phyloP scores from a whole-genome alignment of 768 basidiomycete genomes.

The Collybiopsis confluens region DNA sequence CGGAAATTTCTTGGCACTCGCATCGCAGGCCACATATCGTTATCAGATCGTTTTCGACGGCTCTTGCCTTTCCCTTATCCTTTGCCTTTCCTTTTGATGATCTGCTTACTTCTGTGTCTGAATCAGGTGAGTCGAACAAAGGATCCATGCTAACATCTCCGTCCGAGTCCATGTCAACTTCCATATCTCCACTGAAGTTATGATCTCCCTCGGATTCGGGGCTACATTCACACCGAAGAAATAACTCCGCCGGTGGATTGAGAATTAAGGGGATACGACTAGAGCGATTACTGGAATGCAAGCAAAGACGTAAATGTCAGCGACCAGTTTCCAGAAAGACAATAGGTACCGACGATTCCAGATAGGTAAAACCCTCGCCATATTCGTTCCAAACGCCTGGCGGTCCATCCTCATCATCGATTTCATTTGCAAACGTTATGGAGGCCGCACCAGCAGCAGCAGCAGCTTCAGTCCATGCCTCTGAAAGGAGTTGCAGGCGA shows the following conservation, averaged over 20 bases:
- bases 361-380: conserved; percentile 33
- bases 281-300: too few species aligned
- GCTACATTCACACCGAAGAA: too few species aligned
- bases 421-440: conserved; percentile 32
- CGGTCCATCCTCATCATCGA: conserved; percentile 44
- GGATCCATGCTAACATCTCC: not conserved
- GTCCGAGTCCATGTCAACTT: not conserved
- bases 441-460: conserved; percentile 22
- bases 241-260: too few species aligned
- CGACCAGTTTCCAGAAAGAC: not conserved
- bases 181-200: not conserved
- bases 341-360: not conserved
- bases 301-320: too few species aligned
- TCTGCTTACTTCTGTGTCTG: not conserved
- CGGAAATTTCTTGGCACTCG: conserved; percentile 44
- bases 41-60: not conserved
- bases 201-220: too few species aligned
- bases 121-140: not conserved
- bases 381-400: conserved; percentile 53
- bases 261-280: too few species aligned
- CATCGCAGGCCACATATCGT: conserved; percentile 31
- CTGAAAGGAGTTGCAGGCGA: conserved; percentile 20
- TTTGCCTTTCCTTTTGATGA: not conserved
- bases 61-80: not conserved
- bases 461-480: conserved; percentile 31